Base-by-base conservation (phyloP, 805 yeast species). In the Cyberlindnera bimundalis region DNA sequence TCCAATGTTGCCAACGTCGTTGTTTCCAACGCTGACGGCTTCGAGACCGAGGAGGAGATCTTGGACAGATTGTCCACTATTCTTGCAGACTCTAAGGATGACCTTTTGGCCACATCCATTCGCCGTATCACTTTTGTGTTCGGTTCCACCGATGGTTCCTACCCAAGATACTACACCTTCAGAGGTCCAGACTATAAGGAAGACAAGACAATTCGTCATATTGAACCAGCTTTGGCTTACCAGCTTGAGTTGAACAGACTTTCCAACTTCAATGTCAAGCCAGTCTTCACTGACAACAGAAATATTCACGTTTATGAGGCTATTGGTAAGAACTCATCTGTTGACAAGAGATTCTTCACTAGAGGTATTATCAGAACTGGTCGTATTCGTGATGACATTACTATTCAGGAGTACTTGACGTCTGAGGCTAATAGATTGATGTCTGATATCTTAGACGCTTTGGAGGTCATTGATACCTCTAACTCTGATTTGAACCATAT, bases 291-390 rank as follows among this genome's bases (percentile, higher is more conserved):
- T 44, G 97, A 90, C 65, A 93, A 93, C 74, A 82, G 98, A 70
- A 90, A 91, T 71, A 86, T 93, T 50, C 99, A 93, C 60, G 97
- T 95, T 39, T 93, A 93, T 59, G 96, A 90, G 70, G 98, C 96
- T 30, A 78, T 84, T 48, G 97, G 96, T 47, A 89, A 91, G 74
- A 90, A 85, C 60, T 84, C 96, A 15, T 79, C 95, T 21, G 78
- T 89, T 52, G 99, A 93, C 67, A 89, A 85, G 74, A 78, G 99
- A 64, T 93, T 81, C 73, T 93, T 95, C 67, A 90, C 96, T 15
- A 81, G 99, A 69, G 98, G 98, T 69, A 86, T 93, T 49, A 88
- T 93, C 43, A 80, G 99, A 64, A 95, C 99, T 25, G 98, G 97
- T 45, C 81, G 90, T 43, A 84, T 93, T 53, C 80, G 93, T 57